A percentile compares a stretch with the other conserved stretches of the same genome.
Conservation (phyloP, 768 basidiomycete species). For the Leccinum subtestaceum region DNA sequence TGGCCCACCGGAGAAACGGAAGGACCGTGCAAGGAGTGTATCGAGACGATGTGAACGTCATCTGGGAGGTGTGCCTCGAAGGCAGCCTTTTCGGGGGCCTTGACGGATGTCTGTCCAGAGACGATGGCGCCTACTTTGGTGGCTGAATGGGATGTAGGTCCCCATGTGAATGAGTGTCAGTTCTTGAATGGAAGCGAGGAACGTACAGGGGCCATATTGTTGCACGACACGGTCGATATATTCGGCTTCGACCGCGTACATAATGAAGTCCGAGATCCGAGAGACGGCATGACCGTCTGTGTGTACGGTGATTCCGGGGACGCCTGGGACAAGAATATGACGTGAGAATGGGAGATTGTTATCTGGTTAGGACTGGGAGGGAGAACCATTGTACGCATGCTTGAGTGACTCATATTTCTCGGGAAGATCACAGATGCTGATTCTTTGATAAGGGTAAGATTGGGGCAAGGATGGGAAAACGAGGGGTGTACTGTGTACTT, state of each 20-base stretch:
- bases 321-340: conserved; percentile 33
- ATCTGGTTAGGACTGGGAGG: not conserved
- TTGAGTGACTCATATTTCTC: conserved; percentile 65
- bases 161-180: not conserved
- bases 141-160: conserved; percentile 43
- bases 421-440: conserved; percentile 86
- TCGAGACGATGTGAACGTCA: conserved; percentile 87
- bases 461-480: not conserved
- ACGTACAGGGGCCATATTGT: conserved; percentile 87
- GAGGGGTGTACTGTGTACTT: conserved; percentile 44
- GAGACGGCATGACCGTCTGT: conserved; percentile 86
- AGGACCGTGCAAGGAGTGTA: conserved; percentile 94
- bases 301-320: conserved; percentile 63
- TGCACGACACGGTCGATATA: conserved; percentile 79
- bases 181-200: not conserved
- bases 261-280: conserved; percentile 85
- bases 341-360: conserved; percentile 13
- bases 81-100: conserved; percentile 86
- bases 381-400: conserved; percentile 56
- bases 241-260: conserved; percentile 95
- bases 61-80: conserved; percentile 85
- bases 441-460: conserved; percentile 43
- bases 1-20: conserved; percentile 85
- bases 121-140: conserved; percentile 92
- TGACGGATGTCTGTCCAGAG: conserved; percentile 94